Evolutionary conservation across 257 asterid genomes (phyloP), one percentile per base, ranked within the genome.

Genomic region (Solanum sitiens): DNA sequence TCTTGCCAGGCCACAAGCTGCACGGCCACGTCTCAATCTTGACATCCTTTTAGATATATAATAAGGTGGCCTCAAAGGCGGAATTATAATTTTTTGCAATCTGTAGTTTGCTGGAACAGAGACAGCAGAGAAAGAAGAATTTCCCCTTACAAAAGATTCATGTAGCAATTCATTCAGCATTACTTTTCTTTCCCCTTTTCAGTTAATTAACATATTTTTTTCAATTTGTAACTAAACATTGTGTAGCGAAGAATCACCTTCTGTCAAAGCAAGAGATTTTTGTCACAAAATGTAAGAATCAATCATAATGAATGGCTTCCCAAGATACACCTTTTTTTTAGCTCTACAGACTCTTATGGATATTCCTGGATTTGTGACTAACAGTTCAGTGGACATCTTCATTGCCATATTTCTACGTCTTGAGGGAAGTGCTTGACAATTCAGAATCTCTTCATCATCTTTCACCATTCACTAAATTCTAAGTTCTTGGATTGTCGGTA

Each of bases 91-190:
- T 76, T 94, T 95, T 92, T 42, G 94, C 91, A 91, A 88, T 89
- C 89, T 93, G 94, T 93, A 50, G 7, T 84, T 89, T 89, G 92
- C 86, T 90, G 89, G 86, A 90, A 87, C 83, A 88, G 86, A 72
- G 87, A 88, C 90, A 63, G 59, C 84, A 84, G 77, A 40, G 45
- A 88, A 86, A 91, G 89, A 90, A 87, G 88, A 90, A 88, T 86
- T 86, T 88, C 89, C 90, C 91, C 91, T 91, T 82, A 63, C 32
- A 73, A 73, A 86, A 90, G 86, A 89, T 86, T 93, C 86, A 86
- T 93, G 95, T 92, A 90, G 94, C 91, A 87, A 92, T 92, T 94
- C 93, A 90, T 91, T 87, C 87, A 87, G 88, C 90, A 67, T 8
- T 83, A 67, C 84, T 67, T 68, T 35, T 30, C 18, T 87, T 25